Evolutionary conservation across 2,329 filamentous ascomycete species (phyloP), one percentile per base, ranked within the genome.

Genomic region (Tolypocladium amazonense): DNA sequence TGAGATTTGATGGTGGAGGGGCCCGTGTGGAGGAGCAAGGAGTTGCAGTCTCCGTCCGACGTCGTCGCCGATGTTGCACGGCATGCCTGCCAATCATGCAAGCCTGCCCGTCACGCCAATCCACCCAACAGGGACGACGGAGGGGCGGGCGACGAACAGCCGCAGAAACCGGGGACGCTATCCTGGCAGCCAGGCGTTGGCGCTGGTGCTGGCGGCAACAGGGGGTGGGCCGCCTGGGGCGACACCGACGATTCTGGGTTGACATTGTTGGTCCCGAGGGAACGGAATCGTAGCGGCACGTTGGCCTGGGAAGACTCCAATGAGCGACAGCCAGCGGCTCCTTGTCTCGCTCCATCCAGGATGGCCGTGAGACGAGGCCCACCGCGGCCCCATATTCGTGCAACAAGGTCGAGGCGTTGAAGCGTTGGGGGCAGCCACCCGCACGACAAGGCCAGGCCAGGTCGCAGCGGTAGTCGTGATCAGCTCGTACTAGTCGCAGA

Each of bases 51-150:
- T n/a, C 30, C 27, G n/a, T 52, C 47, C 30, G 15, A 35, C 52
- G 54, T 59, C 35, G 39, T 56, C 52, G 58, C 60, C 62, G 60
- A 62, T 60, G 59, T 64, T 57, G 58, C 62, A 63, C 62, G 38
- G 52, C 60, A 61, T 61, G 45, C 52, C 61, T 61, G 45, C 52
- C 61, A 33, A 60, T 50, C 30, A 37, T 50, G 23, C 55, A 33
- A n/a, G 45, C 54, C 14, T 38, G 30, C 41, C 38, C 9, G 55
- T 39, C 56, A 30, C 25, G 27, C 20, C 38, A 33, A 41, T n/a
- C 56, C 38, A 38, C 37, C 41, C 20, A 50, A 55, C 18, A n/a
- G n/a, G 37, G 37, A 38, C 18, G 11, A 38, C 23, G 39, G 37
- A 56, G 55, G 35, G 55, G 39, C 55, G 47, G 47, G 43, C 57